Evolutionary conservation across 257 asterid species (phyloP), one percentile per base, ranked within the genome.

Genomic region (Parsonsia alboflavescens): DNA sequence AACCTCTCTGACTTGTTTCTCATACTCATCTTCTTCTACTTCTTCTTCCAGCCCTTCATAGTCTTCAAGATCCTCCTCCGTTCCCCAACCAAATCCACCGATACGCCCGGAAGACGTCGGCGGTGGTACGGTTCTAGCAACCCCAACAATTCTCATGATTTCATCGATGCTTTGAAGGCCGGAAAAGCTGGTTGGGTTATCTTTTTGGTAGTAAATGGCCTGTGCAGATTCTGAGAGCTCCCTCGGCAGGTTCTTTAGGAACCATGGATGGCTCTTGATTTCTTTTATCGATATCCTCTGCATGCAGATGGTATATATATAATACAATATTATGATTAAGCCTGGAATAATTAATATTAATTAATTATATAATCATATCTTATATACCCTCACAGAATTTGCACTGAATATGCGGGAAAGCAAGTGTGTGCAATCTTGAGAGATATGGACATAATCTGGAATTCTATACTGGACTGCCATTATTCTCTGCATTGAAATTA

Each of bases 251-350:
- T 80, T 82, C 75, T 91, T 91, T 80, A 91, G 70, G 71, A 91
- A 91, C 97, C 97, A 91, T 42, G 93, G 93, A 78, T 91, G 96
- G 19, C 82, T 67, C 80, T 88, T 91, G 75, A 91, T 86, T 17
- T 91, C 91, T 69, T 85, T 85, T 49, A 89, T 78, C 17, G 93
- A 73, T 58, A 91, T 77, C 74, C 97, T 86, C 97, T 89, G 84
- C 83, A 76, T 89, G 84, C 83, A 76, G 71, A 76, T 68, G 39
- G n/a, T 49, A 16, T 15, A 49, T 12, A 10, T 49, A 42, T 5
- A 41, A 42, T 42, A 42, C 5, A 5, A 42, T 42, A 42, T 42
- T 5, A 42, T 42, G 46, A 4, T 1, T 33, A 33, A 1, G 3
- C 39, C 1, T 33, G 39, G 39, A 33, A 33, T 33, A 33, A 33